Percentiles rank a stretch among this genome's conserved stretches.
Evolutionary conservation across 331 rosid species (phyloP).

Genomic region (Cydonia oblonga): DNA sequence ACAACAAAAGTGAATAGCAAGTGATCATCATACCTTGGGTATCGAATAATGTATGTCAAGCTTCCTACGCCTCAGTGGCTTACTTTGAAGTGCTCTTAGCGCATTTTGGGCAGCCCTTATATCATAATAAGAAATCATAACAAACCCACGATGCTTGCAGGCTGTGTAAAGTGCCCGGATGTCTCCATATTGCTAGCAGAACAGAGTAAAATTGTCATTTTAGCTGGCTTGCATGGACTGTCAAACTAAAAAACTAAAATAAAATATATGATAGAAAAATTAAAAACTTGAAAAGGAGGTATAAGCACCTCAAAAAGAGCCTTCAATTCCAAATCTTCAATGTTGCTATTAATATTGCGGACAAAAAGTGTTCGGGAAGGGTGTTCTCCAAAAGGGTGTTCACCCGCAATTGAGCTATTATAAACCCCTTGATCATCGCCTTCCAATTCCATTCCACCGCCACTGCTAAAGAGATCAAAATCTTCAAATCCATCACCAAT

Average conservation of each 20-base stretch:
- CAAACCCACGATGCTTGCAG: slow-evolving; percentile 78
- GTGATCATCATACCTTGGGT: slow-evolving; percentile 51
- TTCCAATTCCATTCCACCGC: slow-evolving; percentile 80
- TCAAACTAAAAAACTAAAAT: slow-evolving; percentile 5
- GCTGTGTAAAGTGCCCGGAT: slow-evolving; percentile 60
- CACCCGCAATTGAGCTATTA: slow-evolving; percentile 37
- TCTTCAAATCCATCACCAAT: slow-evolving; percentile 57
- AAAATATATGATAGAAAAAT: not conserved
- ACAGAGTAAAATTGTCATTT: slow-evolving; percentile 27
- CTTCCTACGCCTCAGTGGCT: slow-evolving; percentile 48
- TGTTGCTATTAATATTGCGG: slow-evolving; percentile 61
- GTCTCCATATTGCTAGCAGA: slow-evolving; percentile 61
- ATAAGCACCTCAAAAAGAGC: slow-evolving; percentile 68
- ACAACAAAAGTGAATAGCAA: not conserved
- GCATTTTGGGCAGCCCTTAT: slow-evolving; percentile 74
- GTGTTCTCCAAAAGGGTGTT: slow-evolving; percentile 42
- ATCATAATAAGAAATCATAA: slow-evolving; percentile 67
- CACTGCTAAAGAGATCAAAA: slow-evolving; percentile 72
- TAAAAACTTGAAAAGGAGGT: slow-evolving; percentile 9
- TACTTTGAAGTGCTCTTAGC: slow-evolving; percentile 60
- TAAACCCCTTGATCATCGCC: slow-evolving; percentile 49
- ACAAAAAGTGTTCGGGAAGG: slow-evolving; percentile 84
- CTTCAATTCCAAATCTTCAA: slow-evolving; percentile 63
- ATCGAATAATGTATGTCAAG: slow-evolving; percentile 74
- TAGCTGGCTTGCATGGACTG: slow-evolving; percentile 11